Base-by-base conservation (phyloP, 1,139 yeast genomes). In the Debaryomyces psychrophilus region DNA sequence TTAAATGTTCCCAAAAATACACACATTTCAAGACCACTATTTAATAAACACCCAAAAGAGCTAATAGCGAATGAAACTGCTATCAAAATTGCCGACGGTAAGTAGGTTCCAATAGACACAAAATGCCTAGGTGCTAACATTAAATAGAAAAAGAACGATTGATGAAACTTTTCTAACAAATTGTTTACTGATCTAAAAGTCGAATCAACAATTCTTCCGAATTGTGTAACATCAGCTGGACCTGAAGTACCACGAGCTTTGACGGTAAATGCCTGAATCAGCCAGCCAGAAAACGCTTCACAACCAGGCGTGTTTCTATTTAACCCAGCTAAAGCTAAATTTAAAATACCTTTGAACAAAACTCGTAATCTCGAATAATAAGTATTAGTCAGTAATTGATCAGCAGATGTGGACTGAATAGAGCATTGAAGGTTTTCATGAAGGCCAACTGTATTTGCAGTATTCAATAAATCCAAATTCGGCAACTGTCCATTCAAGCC, bases 401-500 rank as follows among this genome's bases (percentile, higher is more conserved):
- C 69, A 29, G 64, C 64, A 3, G 80, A 70, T 3, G 84, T 71
- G 1, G 81, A 79, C 56, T 90, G 96, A 33, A 92, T 67, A 11
- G 88, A 78, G 4, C 85, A 79, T 44, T 77, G 77, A 54, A 92
- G 76, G 18, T 85, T 85, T 64, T 92, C 97, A 55, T 87, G 90
- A 50, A 79, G 79, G 2, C 87, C 78, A 31, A 90, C 77, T 45
- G 80, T 71, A 15, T 84, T 83, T 3, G 90, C 96, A 12, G 93
- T 81, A 60, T 95, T 93, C 41, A 93, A 71, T 50, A 93, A 71
- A 67, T 95, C 99, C 59, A 95, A 74, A 62, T 95, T 95, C 11
- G 99, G 99, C 53, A 92, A 74, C 65, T 90, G 97, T 8, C 99
- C 99, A 61, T 95, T 93, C 49, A 92, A 75, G 0, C 99, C 99